phyloP scores from a whole-genome alignment of 73 alveolate species.

The Tetrahymena malaccensis region DNA sequence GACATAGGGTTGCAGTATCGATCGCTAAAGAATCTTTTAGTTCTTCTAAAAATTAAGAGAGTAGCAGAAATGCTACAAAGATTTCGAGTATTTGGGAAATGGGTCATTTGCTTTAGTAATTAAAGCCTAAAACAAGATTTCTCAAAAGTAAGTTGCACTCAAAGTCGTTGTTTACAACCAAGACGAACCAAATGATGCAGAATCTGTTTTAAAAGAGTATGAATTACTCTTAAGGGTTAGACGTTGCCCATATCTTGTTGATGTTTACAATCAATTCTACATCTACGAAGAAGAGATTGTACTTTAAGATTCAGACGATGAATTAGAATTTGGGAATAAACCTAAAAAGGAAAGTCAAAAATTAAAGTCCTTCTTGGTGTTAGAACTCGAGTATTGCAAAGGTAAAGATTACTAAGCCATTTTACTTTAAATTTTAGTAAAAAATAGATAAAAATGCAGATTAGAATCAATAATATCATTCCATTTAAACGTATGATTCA shows the following conservation, averaged over 20 bases:
- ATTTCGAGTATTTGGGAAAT: not conserved
- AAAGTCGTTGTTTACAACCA: not conserved
- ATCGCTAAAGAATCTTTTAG: not conserved
- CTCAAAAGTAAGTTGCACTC: not conserved
- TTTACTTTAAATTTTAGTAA: not conserved
- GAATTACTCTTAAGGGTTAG: not conserved
- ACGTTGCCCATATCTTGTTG: not conserved
- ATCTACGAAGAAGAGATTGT: not conserved
- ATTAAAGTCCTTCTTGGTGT: not conserved
- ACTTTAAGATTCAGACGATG: not conserved
- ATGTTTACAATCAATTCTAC: not conserved
- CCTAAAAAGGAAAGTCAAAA: not conserved
- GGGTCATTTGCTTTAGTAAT: not conserved
- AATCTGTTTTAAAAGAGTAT: not conserved
- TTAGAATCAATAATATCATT: not conserved
- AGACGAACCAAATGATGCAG: not conserved
- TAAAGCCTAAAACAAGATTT: not conserved
- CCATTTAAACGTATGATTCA: not conserved
- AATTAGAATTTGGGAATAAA: too few relatives aligned
- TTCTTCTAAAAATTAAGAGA: not conserved
- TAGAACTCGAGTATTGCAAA: not conserved
- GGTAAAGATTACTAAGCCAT: not conserved
- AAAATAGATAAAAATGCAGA: not conserved
- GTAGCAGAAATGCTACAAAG: not conserved
- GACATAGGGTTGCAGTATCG: not conserved